Evolutionary conservation across 441 rosid genomes (phyloP).

Genomic region (Euphorbia celastroides): DNA sequence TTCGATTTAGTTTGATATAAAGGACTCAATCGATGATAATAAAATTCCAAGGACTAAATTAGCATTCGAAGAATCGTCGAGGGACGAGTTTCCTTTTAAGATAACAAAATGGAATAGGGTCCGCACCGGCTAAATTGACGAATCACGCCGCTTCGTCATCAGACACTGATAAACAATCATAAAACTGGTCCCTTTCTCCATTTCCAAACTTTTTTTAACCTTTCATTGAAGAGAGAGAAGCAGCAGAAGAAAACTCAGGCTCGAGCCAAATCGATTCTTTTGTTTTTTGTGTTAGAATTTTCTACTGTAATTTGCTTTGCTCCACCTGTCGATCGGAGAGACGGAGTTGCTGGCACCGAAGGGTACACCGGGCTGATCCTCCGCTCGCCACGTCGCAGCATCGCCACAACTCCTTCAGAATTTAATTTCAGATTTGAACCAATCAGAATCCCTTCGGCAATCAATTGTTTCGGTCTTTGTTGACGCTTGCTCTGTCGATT

Average conservation of each 20-base stretch:
- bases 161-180: neutral
- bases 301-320: neutral
- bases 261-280: neutral
- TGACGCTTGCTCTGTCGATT: constrained; percentile 13
- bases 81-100: too few relatives aligned
- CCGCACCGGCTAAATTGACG: neutral
- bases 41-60: too few relatives aligned
- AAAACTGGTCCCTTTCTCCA: too few relatives aligned
- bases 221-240: neutral
- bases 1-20: too few relatives aligned
- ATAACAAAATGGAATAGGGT: neutral
- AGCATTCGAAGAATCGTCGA: too few relatives aligned
- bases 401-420: neutral
- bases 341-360: neutral
- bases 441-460: neutral
- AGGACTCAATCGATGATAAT: too few relatives aligned
- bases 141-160: constrained; percentile 3
- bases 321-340: constrained; percentile 21
- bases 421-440: neutral
- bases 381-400: constrained; percentile 18
- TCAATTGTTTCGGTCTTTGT: neutral
- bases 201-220: too few relatives aligned
- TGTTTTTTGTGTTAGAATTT: neutral
- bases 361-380: constrained; percentile 21
- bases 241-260: neutral